A percentile compares a stretch with the other conserved stretches of the same genome.
Evolutionary conservation across 352 stramenopile species (phyloP).

Genomic region (Pythium phragmitis): DNA sequence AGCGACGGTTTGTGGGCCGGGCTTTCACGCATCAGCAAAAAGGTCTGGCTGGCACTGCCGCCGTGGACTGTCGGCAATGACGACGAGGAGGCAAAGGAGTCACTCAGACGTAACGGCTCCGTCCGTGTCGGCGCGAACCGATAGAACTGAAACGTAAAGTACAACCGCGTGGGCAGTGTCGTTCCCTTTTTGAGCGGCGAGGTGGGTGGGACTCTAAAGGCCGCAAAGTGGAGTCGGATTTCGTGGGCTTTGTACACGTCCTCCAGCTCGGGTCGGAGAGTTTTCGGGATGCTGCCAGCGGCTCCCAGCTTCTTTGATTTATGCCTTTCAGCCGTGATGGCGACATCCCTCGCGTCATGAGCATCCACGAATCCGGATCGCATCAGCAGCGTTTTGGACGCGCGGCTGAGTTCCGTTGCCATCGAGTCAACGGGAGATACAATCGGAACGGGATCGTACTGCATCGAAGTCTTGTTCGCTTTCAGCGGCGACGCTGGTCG

Average conservation of each 20-base stretch:
- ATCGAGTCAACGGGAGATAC: not conserved
- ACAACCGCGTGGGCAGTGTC: constrained; percentile 52
- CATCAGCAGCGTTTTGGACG: constrained; percentile 81
- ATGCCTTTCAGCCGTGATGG: not conserved
- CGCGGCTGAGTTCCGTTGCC: constrained; percentile 69
- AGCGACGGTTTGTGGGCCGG: constrained; percentile 61
- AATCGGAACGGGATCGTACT: constrained; percentile 2
- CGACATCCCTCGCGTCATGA: constrained; percentile 29
- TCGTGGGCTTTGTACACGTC: constrained; percentile 84
- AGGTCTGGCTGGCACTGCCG: constrained; percentile 35
- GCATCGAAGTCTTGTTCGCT: not conserved
- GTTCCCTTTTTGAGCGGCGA: not conserved
- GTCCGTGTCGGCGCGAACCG: constrained; percentile 86
- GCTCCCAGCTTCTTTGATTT: not conserved
- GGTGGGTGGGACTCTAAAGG: constrained; percentile 47
- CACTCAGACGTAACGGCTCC: constrained; percentile 69
- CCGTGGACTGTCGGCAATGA: not conserved
- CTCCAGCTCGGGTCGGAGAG: constrained; percentile 65
- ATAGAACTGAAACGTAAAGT: constrained; percentile 95
- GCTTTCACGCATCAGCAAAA: constrained; percentile 64
- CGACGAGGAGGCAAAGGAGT: constrained; percentile 42
- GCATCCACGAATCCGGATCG: constrained; percentile 82
- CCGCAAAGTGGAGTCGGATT: constrained; percentile 90
- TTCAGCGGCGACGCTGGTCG: constrained; percentile 20
- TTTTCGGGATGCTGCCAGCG: constrained; percentile 24